Evolutionary conservation across 1,139 yeast genomes (phyloP).

Genomic region (Lodderomyces beijingensis): DNA sequence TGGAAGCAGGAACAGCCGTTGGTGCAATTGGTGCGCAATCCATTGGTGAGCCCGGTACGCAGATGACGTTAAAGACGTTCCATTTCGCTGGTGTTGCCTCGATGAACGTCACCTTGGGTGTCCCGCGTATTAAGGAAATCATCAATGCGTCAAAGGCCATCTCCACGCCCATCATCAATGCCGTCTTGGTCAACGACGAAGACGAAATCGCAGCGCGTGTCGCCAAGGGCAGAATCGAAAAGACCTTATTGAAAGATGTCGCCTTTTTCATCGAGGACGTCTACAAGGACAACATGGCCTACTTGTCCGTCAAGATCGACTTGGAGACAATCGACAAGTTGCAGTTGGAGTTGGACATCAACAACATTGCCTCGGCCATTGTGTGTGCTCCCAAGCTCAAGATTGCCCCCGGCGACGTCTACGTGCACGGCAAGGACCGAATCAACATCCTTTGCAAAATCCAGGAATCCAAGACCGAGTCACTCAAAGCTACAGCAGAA

Average conservation of each 20-base stretch:
- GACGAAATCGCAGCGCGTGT: slow-evolving; percentile 99
- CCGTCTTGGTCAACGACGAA: slow-evolving; percentile 84
- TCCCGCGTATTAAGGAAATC: slow-evolving; percentile 97
- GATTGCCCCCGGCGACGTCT: slow-evolving; percentile 68
- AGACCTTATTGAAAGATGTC: slow-evolving; percentile 82
- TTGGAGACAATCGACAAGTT: slow-evolving; percentile 79
- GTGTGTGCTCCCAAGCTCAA: slow-evolving; percentile 84
- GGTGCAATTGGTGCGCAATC: slow-evolving; percentile 99
- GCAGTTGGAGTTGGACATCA: slow-evolving; percentile 83
- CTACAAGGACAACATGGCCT: slow-evolving; percentile 76
- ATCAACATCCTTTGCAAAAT: slow-evolving; percentile 69
- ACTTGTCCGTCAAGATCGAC: slow-evolving; percentile 77
- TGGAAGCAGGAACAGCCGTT: slow-evolving; percentile 99
- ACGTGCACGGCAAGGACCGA: slow-evolving; percentile 61
- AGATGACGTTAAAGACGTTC: slow-evolving; percentile 97
- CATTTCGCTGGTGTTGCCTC: slow-evolving; percentile 99
- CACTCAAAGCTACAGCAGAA: slow-evolving; percentile 24
- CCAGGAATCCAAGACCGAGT: slow-evolving; percentile 48
- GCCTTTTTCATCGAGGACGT: slow-evolving; percentile 92
- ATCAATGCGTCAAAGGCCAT: slow-evolving; percentile 94
- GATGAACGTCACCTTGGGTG: slow-evolving; percentile 98
- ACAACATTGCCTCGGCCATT: slow-evolving; percentile 82
- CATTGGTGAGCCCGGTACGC: slow-evolving; percentile 99
- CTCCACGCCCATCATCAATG: slow-evolving; percentile 95
- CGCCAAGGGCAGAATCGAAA: slow-evolving; percentile 95